phyloP scores from a whole-genome alignment of 345 rosid species.

The Citrus sinensis region DNA sequence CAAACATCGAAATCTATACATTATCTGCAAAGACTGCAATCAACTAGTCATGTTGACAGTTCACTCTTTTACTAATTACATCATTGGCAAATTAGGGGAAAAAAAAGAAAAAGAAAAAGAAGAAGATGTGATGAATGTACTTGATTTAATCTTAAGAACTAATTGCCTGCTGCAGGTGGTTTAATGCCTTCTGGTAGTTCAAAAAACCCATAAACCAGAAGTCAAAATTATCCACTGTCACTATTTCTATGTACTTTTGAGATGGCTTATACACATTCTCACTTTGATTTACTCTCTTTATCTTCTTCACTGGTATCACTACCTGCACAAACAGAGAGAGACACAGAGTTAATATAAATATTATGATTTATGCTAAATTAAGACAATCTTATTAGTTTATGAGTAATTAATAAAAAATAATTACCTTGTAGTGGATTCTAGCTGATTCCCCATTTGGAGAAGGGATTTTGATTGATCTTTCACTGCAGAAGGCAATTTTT shows the following conservation, averaged over 20 bases:
- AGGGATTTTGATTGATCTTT: conserved; percentile 23
- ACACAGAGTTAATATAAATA: not conserved
- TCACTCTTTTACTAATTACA: not conserved
- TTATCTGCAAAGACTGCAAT: not conserved
- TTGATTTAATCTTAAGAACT: not conserved
- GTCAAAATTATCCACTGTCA: conserved; percentile 10
- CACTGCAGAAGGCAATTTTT: conserved; percentile 41
- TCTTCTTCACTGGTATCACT: conserved; percentile 13
- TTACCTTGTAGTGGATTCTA: conserved; percentile 34
- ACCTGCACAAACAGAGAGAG: conserved; percentile 2
- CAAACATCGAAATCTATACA: not conserved
- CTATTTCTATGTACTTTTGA: conserved; percentile 23
- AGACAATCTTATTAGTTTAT: too few species aligned
- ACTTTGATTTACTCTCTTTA: conserved; percentile 7
- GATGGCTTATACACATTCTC: conserved; percentile 20
- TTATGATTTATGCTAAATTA: not conserved
- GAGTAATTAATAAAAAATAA: not conserved
- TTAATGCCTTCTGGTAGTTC: conserved; percentile 13
- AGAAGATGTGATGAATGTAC: not conserved
- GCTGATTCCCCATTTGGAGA: conserved; percentile 24
- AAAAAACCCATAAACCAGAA: conserved; percentile 24
- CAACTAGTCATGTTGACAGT: not conserved
- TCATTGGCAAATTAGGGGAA: not conserved
- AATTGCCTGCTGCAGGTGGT: conserved; percentile 1
- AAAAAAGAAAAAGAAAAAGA: not conserved